Conservation (phyloP, 2,329 filamentous ascomycete genomes). For the Penicillium sp. region DNA sequence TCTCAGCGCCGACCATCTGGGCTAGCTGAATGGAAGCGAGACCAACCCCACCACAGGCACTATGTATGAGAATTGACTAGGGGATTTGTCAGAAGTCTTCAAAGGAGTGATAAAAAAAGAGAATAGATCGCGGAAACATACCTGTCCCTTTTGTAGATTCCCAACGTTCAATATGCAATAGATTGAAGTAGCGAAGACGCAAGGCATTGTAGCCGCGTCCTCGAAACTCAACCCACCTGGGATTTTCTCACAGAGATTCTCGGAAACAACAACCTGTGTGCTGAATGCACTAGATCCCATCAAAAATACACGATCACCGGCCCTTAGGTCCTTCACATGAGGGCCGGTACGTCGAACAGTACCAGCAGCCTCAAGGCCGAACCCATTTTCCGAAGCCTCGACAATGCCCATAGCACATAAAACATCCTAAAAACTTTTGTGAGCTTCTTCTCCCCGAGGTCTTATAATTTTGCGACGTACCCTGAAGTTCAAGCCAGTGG, state of each 20-base stretch:
- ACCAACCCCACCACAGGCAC: constrained; percentile 28
- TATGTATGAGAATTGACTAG: constrained; percentile 29
- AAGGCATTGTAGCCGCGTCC: constrained; percentile 20
- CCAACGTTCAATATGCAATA: constrained; percentile 25
- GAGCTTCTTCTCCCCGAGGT: not conserved
- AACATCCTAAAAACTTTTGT: constrained; percentile 12
- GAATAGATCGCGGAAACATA: not conserved
- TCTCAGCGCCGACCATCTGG: constrained; percentile 22
- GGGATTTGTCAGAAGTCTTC: not conserved
- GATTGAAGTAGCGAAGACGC: constrained; percentile 20
- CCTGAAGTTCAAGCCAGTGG: constrained; percentile 27
- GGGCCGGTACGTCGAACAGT: constrained; percentile 21
- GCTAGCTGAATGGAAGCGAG: constrained; percentile 27
- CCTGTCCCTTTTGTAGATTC: constrained; percentile 21
- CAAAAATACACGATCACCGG: constrained; percentile 28
- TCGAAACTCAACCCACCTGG: constrained; percentile 16
- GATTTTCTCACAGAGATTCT: constrained; percentile 13
- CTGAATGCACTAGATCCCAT: constrained; percentile 5
- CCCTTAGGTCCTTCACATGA: constrained; percentile 12
- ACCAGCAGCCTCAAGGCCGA: constrained; percentile 25
- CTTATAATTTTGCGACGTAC: constrained; percentile 3
- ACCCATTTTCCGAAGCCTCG: constrained; percentile 3
- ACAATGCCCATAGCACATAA: constrained; percentile 14
- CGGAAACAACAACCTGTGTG: constrained; percentile 9
- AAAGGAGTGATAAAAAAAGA: not conserved